Percentiles rank a stretch among this genome's conserved stretches.
phyloP scores from a whole-genome alignment of 2,329 filamentous ascomycete genomes.

The Cladophialophora chaetospira region DNA sequence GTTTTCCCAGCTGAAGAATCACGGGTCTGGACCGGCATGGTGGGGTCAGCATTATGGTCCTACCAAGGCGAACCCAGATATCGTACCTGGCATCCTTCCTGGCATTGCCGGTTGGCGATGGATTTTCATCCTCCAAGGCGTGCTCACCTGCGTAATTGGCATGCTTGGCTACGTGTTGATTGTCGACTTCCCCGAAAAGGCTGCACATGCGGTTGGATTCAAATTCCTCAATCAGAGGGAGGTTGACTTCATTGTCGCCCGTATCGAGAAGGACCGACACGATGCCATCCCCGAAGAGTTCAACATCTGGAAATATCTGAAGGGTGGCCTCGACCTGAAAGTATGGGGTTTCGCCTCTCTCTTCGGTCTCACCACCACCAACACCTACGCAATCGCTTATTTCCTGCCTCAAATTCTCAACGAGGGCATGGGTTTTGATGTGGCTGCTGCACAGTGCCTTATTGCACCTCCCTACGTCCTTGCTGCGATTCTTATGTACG shows the following conservation, averaged over 20 bases:
- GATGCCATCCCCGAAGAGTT: conserved; percentile 56
- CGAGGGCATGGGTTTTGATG: conserved; percentile 63
- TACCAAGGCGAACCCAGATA: conserved; percentile 24
- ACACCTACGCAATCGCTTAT: conserved; percentile 75
- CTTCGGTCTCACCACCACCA: conserved; percentile 61
- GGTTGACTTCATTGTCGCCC: conserved; percentile 40
- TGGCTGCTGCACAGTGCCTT: conserved; percentile 68
- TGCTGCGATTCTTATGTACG: conserved; percentile 61
- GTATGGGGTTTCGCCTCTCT: conserved; percentile 59
- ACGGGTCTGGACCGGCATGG: conserved; percentile 28
- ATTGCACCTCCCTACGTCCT: conserved; percentile 70
- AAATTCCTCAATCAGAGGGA: conserved; percentile 37
- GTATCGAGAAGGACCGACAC: conserved; percentile 57
- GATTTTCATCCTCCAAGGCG: conserved; percentile 31
- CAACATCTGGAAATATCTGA: conserved; percentile 50
- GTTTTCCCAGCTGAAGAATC: conserved; percentile 42
- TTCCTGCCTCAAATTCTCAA: conserved; percentile 75
- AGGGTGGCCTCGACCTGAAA: conserved; percentile 52
- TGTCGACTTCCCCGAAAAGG: conserved; percentile 41
- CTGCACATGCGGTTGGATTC: conserved; percentile 35
- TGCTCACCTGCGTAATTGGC: conserved; percentile 45
- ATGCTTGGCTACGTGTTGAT: conserved; percentile 44
- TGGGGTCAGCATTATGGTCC: conserved; percentile 32
- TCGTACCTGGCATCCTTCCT: conserved; percentile 35
- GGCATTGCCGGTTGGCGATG: conserved; percentile 19